A percentile compares a stretch with the other conserved stretches of the same genome.
These are phyloP conservation scores for Cladosporium austrohemisphaericum DNA, from an alignment of 2,329 filamentous ascomycete genomes.

Conservation along the genomic window DNA sequence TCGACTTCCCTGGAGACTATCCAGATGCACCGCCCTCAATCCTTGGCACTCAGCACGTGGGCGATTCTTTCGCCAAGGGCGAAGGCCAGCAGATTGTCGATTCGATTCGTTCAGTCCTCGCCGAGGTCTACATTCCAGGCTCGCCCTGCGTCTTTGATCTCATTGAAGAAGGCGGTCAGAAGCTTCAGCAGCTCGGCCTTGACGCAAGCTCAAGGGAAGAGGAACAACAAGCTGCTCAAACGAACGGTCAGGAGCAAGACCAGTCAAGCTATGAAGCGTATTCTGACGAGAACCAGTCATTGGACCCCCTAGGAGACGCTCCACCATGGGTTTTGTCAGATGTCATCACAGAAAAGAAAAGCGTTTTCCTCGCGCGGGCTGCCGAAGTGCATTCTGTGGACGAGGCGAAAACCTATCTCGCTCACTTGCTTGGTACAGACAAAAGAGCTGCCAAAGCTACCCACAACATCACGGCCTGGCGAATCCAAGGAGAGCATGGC, in stretches of 20 bases:
- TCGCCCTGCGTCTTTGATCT: conserved; percentile 86
- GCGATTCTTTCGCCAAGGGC: conserved; percentile 61
- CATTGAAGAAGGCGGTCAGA: conserved; percentile 56
- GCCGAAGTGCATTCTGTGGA: conserved; percentile 65
- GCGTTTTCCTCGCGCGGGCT: conserved; percentile 77
- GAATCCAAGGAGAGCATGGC: conserved; percentile 60
- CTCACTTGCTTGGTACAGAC: conserved; percentile 74
- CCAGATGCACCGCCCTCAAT: conserved; percentile 70
- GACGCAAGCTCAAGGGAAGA: conserved; percentile 16
- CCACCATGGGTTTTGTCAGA: conserved; percentile 73
- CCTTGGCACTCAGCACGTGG: conserved; percentile 74
- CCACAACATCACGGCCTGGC: conserved; percentile 94
- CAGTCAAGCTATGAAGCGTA: conserved; percentile 1
- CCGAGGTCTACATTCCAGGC: conserved; percentile 65
- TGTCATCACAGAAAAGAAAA: conserved; percentile 74
- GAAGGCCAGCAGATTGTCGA: conserved; percentile 69
- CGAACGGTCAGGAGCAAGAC: conserved; percentile 26
- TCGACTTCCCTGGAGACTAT: conserved; percentile 71
- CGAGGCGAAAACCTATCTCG: conserved; percentile 67
- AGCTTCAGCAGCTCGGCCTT: conserved; percentile 33
- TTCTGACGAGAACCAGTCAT: conserved; percentile 31
- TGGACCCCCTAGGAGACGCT: conserved; percentile 36
- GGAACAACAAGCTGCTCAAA: conserved; percentile 14
- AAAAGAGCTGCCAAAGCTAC: conserved; percentile 81
- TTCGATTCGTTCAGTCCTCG: conserved; percentile 64